These are phyloP conservation scores for Voacanga thouarsii DNA, from an alignment of 257 asterid species.

Conservation along the genomic window DNA sequence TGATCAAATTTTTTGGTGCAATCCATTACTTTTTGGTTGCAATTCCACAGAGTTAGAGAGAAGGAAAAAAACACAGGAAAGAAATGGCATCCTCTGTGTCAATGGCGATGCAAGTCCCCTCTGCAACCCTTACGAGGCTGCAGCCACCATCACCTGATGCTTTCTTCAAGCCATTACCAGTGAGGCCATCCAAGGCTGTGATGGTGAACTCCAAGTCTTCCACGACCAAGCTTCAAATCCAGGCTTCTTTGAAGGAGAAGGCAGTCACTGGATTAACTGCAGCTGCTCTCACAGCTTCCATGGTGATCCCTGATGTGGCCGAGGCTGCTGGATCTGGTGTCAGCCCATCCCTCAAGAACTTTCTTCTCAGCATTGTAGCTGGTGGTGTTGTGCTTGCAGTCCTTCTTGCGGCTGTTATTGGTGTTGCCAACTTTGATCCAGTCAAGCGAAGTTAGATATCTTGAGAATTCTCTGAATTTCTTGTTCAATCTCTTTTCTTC, in stretches of 20 bases:
- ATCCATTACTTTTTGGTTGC: background rate
- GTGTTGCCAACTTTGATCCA: constrained; percentile 55
- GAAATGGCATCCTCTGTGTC: constrained; percentile 45
- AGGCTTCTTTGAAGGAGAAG: constrained; percentile 47
- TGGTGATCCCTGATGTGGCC: constrained; percentile 48
- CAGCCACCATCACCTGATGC: constrained; percentile 29
- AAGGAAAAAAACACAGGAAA: background rate
- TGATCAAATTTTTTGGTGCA: background rate
- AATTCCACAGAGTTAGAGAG: background rate
- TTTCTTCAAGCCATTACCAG: constrained; percentile 35
- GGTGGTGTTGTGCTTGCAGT: constrained; percentile 45
- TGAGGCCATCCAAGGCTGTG: constrained; percentile 23
- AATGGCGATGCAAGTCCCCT: constrained; percentile 35
- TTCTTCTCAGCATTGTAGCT: constrained; percentile 50
- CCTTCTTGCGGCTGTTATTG: constrained; percentile 41
- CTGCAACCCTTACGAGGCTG: constrained; percentile 23
- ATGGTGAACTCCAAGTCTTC: background rate
- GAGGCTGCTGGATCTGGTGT: constrained; percentile 37
- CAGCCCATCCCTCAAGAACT: constrained; percentile 53
- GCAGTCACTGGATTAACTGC: constrained; percentile 38
- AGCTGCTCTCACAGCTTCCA: constrained; percentile 36
- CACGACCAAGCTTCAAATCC: constrained; percentile 18
- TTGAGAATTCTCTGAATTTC: background rate
- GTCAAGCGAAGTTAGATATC: constrained; percentile 32
- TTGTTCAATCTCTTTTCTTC: background rate